Conservation (phyloP, 331 rosid genomes). For the Cucumis variabilis region DNA sequence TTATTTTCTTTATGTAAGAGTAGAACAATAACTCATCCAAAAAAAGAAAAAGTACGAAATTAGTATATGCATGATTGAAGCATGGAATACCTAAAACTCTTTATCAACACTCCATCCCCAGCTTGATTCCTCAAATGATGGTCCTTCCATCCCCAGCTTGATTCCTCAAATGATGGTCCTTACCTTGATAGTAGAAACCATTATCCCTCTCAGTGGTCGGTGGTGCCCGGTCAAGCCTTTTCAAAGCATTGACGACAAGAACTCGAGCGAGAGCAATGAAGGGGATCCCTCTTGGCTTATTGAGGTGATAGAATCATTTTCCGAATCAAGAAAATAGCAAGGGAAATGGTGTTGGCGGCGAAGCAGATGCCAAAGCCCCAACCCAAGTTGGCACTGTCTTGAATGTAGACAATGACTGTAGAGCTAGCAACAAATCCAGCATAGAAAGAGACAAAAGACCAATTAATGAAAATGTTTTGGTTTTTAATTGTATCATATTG, state of each 20-base stretch:
- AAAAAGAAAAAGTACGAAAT: background rate
- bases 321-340: constrained; percentile 47
- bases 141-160: background rate
- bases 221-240: constrained; percentile 38
- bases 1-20: background rate
- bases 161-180: constrained; percentile 26
- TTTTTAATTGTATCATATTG: constrained; percentile 50
- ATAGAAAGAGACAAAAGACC: constrained; percentile 55
- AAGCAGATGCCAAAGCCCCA: constrained; percentile 51
- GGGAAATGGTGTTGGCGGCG: constrained; percentile 30
- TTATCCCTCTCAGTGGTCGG: constrained; percentile 37
- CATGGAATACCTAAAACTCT: constrained; percentile 36
- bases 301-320: constrained; percentile 45
- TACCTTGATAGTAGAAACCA: constrained; percentile 38
- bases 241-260: constrained; percentile 51
- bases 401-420: constrained; percentile 50
- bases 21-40: background rate
- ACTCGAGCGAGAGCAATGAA: constrained; percentile 51
- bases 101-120: constrained; percentile 27
- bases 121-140: too few species aligned
- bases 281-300: constrained; percentile 53
- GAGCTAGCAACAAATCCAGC: constrained; percentile 7
- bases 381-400: constrained; percentile 55
- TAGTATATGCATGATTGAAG: background rate
- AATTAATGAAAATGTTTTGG: constrained; percentile 56